Evolutionary conservation across 306 rosid species (phyloP).

Genomic region (Cicer judaicum): DNA sequence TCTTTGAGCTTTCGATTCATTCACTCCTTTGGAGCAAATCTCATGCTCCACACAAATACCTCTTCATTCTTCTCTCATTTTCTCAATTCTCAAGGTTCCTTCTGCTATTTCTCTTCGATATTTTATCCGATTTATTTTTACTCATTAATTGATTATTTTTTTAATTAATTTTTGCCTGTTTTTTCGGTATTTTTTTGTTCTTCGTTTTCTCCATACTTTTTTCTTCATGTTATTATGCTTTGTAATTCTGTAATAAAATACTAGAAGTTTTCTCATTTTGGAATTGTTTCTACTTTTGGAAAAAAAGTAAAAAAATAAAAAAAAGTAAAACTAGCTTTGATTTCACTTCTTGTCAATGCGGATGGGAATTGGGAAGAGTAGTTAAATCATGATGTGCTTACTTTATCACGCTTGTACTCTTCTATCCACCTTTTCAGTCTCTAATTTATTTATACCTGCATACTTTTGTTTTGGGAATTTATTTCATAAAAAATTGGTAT

Average conservation of each 20-base stretch:
- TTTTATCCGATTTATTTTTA: conserved; percentile 11
- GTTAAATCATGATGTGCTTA: conserved; percentile 38
- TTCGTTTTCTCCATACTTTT: conserved; percentile 29
- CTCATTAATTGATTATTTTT: background rate
- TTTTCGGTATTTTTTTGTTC: conserved; percentile 41
- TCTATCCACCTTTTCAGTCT: conserved; percentile 19
- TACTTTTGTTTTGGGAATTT: background rate
- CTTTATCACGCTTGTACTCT: conserved; percentile 23
- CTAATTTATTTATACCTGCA: background rate
- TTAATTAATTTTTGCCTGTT: background rate
- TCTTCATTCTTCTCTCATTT: conserved; percentile 65
- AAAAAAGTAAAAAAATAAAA: background rate
- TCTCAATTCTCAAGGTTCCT: conserved; percentile 45
- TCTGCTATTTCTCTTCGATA: conserved; percentile 45
- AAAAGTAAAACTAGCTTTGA: conserved; percentile 11
- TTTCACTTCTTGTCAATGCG: conserved; percentile 50
- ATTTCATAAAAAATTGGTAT: background rate
- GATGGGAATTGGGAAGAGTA: conserved; percentile 32
- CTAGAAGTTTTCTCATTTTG: conserved; percentile 20
- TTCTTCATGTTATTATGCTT: background rate
- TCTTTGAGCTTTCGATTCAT: conserved; percentile 53
- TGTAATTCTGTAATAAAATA: conserved; percentile 35
- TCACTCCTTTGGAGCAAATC: conserved; percentile 52
- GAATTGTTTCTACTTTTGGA: conserved; percentile 33
- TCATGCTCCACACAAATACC: conserved; percentile 51